A percentile compares a stretch with the other conserved stretches of the same genome.
Evolutionary conservation across 1,139 yeast genomes (phyloP).

Genomic region (Tardiomyces blankii): DNA sequence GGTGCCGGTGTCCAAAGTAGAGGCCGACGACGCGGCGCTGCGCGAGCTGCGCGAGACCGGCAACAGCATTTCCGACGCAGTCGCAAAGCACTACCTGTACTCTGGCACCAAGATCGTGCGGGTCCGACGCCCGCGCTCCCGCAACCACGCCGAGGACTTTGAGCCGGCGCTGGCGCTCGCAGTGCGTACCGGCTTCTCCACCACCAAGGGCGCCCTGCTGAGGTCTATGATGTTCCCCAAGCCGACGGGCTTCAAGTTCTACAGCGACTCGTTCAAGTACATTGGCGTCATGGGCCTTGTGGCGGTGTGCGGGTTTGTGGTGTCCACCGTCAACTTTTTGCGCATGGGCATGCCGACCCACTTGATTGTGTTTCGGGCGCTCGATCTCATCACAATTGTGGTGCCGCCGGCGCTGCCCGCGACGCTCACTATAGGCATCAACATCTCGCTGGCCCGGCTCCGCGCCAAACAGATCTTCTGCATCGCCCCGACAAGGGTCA

Average conservation of each 20-base stretch:
- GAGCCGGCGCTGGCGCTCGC: constrained; percentile 79
- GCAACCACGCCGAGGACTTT: constrained; percentile 25
- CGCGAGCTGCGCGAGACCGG: constrained; percentile 41
- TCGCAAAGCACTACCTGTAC: constrained; percentile 68
- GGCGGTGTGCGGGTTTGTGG: constrained; percentile 74
- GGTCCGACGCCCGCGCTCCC: constrained; percentile 48
- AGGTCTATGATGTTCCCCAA: constrained; percentile 95
- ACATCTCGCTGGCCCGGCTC: constrained; percentile 74
- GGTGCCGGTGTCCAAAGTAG: constrained; percentile 80
- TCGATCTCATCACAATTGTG: constrained; percentile 90
- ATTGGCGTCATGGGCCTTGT: constrained; percentile 88
- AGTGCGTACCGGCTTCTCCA: constrained; percentile 82
- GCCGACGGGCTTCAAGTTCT: constrained; percentile 88
- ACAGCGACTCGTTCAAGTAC: constrained; percentile 86
- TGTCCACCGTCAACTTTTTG: constrained; percentile 76
- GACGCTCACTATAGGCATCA: constrained; percentile 89
- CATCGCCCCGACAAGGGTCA: constrained; percentile 86
- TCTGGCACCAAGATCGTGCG: constrained; percentile 84
- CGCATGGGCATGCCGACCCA: constrained; percentile 58
- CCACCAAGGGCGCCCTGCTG: constrained; percentile 91
- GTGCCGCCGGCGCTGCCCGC: constrained; percentile 99
- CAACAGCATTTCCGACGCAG: constrained; percentile 43
- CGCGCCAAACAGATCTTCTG: constrained; percentile 65
- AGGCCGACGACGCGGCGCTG: constrained; percentile 56
- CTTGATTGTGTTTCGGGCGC: constrained; percentile 72